Base-by-base conservation (phyloP, 106 monocot genomes). In the Phalaenopsis aphrodite region DNA sequence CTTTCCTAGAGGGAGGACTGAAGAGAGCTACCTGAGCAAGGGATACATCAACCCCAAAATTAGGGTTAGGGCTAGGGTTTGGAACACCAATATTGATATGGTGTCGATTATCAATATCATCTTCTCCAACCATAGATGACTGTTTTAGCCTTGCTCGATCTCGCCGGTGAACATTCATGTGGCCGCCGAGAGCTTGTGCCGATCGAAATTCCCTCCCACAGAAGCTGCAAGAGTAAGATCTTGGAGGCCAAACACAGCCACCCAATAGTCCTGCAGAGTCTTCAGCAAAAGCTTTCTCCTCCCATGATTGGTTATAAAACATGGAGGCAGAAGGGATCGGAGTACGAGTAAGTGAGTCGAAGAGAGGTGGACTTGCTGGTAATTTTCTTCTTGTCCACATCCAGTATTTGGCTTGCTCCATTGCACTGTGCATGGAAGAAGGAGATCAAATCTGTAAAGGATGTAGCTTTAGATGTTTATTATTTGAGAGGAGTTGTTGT, bases 111-210 rank as follows among this genome's bases (percentile, higher is more conserved):
- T 18, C 61, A 61, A 83, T 24, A 90, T 48, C 48, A 37, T 85
- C 88, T 30, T 66, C 78, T 1, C 11, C 43, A n/a, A 57, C 72
- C 58, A 55, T 80, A 14, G 87, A 61, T 48, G 87, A 84, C 39
- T 85, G 87, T 42, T 84, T 88, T 30, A 92, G 87, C 82, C 86
- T 85, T 4, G 92, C 93, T 7, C 93, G 84, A 55, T 94, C 93
- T 43, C 89, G 78, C n/a, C 94, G 84, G 84, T 94, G 94, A 3
- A 94, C 94, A 80, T 94, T 94, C 91, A 94, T 91, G 84, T 94
- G 94, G 41, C 94, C 94, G 2, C 94, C 94, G 0, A 94, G 83
- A 2, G 91, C 91, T 79, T 94, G 94, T 1, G 94, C 94, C 0
- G 94, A 91, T 58, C 94, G 81, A 82, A 94, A 94, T 75, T 94